Base-by-base conservation (phyloP, 495 filamentous ascomycete species). In the Trypethelium eluteriae region DNA sequence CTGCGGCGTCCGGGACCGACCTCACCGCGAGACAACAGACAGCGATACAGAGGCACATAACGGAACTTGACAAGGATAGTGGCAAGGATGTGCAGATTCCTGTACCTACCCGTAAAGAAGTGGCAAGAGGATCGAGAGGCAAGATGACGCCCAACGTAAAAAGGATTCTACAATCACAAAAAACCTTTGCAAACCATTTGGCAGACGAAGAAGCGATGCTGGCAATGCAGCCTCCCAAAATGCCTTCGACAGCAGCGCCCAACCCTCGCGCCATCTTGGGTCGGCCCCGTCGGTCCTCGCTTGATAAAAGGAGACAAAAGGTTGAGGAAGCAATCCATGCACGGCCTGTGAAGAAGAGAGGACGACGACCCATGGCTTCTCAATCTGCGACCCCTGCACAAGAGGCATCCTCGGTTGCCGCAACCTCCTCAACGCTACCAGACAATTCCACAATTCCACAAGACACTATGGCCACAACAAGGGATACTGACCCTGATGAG, bases 171-270 rank as follows among this genome's bases (percentile, higher is more conserved):
- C 85, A 87, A 70, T 92, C 88, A 2, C 89, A 95, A 75, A 96
- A 96, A 80, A 92, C 90, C 0, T 96, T 96, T 71, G 83, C 86
- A 49, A 95, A 97, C 76, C 89, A 97, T 72, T 83, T 97, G 41
- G 89, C 90, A 66, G 93, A 97, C 76, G 92, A 91, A 78, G 86
- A 91, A 70, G 92, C 92, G 7, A 79, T 88, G 32, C 74, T 86
- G 49, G 80, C 83, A 1, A 63, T 64, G 62, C 53, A 59, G 53
- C 53, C 53, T 10, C 53, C 25, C 6, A 34, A 36, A 59, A 3
- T 32, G 25, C 7, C 53, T 36, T 9, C 53, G 5, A 9, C 32
- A 10, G 32, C 53, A 59, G 34, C 53, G 3, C 3, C 25, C 53
- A 4, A 59, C 3, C 53, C 53, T 59, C 53, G 32, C 11, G 7